A percentile compares a stretch with the other conserved stretches of the same genome.
These are phyloP conservation scores for Kalanchoe fedtschenkoi DNA, from an alignment of 164 flowering plant species.

Conservation along the genomic window DNA sequence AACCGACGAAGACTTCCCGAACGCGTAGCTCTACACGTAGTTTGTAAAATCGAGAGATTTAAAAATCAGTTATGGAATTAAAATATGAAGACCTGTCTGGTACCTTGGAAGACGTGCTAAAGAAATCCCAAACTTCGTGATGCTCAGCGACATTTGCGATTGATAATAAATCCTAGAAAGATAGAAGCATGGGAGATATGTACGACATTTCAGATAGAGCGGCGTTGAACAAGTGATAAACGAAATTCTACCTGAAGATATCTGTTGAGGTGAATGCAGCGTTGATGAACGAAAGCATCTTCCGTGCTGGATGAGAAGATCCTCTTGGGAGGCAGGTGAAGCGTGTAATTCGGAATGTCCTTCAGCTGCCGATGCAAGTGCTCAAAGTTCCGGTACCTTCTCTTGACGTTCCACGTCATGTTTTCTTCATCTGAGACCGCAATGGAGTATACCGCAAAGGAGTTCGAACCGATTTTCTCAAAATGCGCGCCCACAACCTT, in stretches of 20 bases:
- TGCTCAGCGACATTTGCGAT: conserved; percentile 99
- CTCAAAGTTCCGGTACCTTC: conserved; percentile 98
- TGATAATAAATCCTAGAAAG: conserved; percentile 79
- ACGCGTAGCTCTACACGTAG: conserved; percentile 83
- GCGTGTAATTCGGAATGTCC: conserved; percentile 85
- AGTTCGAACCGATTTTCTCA: conserved; percentile 80
- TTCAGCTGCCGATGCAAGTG: conserved; percentile 87
- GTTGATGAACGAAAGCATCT: conserved; percentile 91
- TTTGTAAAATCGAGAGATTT: too few relatives aligned
- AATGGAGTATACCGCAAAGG: conserved; percentile 93
- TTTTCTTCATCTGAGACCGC: conserved; percentile 70
- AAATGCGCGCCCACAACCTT: conserved; percentile 94
- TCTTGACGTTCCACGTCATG: conserved; percentile 82
- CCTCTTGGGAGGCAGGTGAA: conserved; percentile 95
- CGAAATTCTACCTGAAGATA: conserved; percentile 67
- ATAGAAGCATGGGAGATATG: conserved; percentile 10
- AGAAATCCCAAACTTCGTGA: conserved; percentile 99
- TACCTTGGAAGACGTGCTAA: conserved; percentile 87
- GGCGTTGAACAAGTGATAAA: conserved; percentile 3
- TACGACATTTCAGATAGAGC: not conserved
- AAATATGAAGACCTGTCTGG: too few relatives aligned
- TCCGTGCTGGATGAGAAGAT: conserved; percentile 98
- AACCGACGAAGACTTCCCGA: conserved; percentile 86
- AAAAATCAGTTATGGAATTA: too few relatives aligned
- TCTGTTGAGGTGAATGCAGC: conserved; percentile 95